Evolutionary conservation across 208 protist genomes (phyloP).

Genomic region (Leptomonas pyrrhocoris): DNA sequence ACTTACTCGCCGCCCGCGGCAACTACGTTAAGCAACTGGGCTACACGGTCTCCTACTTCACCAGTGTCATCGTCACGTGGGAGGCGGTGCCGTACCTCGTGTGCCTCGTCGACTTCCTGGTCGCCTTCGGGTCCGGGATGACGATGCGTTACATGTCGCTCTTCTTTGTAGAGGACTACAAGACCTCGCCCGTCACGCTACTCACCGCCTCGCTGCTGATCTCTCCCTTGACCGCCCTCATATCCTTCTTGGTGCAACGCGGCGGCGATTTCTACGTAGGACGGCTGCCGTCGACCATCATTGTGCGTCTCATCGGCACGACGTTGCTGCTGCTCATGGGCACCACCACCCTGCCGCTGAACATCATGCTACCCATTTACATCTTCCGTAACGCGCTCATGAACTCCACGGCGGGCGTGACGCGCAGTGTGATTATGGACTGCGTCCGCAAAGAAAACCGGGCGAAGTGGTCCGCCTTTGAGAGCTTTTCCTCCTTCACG

Average conservation of each 20-base stretch:
- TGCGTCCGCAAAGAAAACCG: conserved; percentile 41
- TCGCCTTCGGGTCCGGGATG: conserved; percentile 56
- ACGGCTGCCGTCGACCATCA: conserved; percentile 38
- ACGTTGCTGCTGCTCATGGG: conserved; percentile 38
- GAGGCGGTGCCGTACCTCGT: conserved; percentile 55
- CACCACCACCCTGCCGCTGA: conserved; percentile 25
- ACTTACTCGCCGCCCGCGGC: background rate
- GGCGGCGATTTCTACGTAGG: conserved; percentile 23
- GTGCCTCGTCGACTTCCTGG: conserved; percentile 48
- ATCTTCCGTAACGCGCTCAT: conserved; percentile 53
- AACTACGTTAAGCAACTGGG: conserved; percentile 2
- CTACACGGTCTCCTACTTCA: conserved; percentile 3
- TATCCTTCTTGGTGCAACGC: conserved; percentile 26
- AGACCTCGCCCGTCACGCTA: conserved; percentile 27
- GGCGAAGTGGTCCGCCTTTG: conserved; percentile 65
- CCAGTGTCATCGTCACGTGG: conserved; percentile 13
- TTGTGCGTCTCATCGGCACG: conserved; percentile 42
- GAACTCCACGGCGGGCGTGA: conserved; percentile 56
- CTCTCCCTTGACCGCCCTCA: conserved; percentile 19
- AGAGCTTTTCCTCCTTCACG: conserved; percentile 66
- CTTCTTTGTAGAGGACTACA: conserved; percentile 51
- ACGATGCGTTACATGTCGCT: conserved; percentile 50
- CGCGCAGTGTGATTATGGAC: conserved; percentile 74
- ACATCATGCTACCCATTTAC: conserved; percentile 32
- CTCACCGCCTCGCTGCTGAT: conserved; percentile 29